These are phyloP conservation scores for Micractinium sp. DNA, from an alignment of 139 green algal genomes.

Conservation along the genomic window DNA sequence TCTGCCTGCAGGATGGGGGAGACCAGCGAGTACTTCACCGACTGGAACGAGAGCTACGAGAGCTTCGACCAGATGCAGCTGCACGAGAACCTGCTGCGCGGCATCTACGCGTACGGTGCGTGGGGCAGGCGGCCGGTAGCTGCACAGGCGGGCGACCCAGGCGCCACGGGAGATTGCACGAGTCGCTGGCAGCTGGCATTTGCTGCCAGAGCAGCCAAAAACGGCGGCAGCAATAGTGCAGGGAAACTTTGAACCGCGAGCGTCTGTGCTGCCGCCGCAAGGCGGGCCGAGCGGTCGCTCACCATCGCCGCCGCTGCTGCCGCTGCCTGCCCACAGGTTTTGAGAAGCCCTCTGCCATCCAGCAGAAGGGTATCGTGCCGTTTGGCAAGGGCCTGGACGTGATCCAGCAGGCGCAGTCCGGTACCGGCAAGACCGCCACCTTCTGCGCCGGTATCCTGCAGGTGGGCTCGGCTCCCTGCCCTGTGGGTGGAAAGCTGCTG, in stretches of 20 bases:
- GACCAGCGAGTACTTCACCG: conserved; percentile 89
- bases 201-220: background rate
- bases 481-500: no score
- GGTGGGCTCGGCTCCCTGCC: no score
- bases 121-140: background rate
- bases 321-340: conserved; percentile 74
- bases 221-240: background rate
- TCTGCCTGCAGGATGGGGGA: conserved; percentile 66
- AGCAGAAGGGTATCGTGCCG: conserved; percentile 99
- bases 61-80: conserved; percentile 98
- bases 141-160: no score
- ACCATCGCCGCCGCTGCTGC: background rate
- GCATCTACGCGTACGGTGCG: conserved; percentile 98
- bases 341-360: conserved; percentile 99
- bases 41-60: conserved; percentile 97
- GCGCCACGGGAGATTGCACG: no score
- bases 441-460: conserved; percentile 98
- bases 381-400: conserved; percentile 98
- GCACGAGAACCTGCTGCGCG: conserved; percentile 98
- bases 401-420: conserved; percentile 99
- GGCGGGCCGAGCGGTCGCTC: background rate
- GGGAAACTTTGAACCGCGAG: background rate
- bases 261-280: background rate
- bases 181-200: no score
- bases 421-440: conserved; percentile 99